These are phyloP conservation scores for Solanum boliviense DNA, from an alignment of 257 asterid species.

Conservation along the genomic window DNA sequence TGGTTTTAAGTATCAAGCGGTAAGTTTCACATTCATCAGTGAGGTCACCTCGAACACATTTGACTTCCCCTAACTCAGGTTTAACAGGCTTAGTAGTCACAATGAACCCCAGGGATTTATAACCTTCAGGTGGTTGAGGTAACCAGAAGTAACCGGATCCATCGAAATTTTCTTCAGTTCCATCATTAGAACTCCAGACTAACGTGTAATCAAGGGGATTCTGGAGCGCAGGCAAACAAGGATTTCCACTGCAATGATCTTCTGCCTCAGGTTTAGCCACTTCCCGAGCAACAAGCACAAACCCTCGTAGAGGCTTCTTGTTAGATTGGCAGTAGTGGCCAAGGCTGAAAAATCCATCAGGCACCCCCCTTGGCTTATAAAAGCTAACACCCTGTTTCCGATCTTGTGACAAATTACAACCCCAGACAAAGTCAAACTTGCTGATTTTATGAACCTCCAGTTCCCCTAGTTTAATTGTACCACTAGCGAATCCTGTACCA, in stretches of 20 bases:
- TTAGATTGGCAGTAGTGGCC: constrained; percentile 78
- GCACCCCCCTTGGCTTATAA: constrained; percentile 57
- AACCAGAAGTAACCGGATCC: constrained; percentile 59
- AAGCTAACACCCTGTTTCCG: constrained; percentile 53
- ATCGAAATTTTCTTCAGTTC: constrained; percentile 33
- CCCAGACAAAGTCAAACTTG: constrained; percentile 56
- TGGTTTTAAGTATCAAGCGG: constrained; percentile 23
- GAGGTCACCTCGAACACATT: constrained; percentile 69
- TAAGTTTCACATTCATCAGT: constrained; percentile 56
- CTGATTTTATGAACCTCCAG: constrained; percentile 59
- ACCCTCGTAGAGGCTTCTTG: constrained; percentile 61
- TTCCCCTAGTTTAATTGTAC: constrained; percentile 56
- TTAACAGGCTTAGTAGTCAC: constrained; percentile 49
- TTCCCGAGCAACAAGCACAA: constrained; percentile 68
- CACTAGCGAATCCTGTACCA: constrained; percentile 66
- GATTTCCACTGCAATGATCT: background rate
- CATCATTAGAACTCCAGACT: constrained; percentile 62
- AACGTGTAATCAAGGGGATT: constrained; percentile 60
- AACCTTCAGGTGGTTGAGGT: constrained; percentile 70
- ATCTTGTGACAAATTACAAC: constrained; percentile 39
- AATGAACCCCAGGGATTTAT: constrained; percentile 65
- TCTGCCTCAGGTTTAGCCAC: constrained; percentile 6
- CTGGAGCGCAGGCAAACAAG: constrained; percentile 34
- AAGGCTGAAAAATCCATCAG: constrained; percentile 57
- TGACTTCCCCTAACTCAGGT: constrained; percentile 49